Base-by-base conservation (phyloP, 2,329 filamentous ascomycete species). In the Neoarthrinium moseri region DNA sequence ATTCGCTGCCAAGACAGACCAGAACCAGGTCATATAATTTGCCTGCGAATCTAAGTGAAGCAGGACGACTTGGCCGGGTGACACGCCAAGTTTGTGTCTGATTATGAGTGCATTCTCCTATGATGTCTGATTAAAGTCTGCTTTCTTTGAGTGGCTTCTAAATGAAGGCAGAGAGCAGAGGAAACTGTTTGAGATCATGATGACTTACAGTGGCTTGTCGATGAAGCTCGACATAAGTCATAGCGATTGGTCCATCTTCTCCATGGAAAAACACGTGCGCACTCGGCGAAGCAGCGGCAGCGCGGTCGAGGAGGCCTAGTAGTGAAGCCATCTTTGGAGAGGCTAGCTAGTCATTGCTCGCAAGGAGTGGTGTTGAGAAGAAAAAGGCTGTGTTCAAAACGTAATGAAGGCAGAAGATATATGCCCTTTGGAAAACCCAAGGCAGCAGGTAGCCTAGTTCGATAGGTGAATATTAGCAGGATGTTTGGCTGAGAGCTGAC, bases 21-120 rank as follows among this genome's bases (percentile, higher is more conserved):
- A 51, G 22, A 51, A 50, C 34, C 39, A 50, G 12, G 42, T 13
- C 10, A 50, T 37, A 23, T 50, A 39, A n/a, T 48, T 33, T 10
- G n/a, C 8, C 8, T 51, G 50, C 3, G 33, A 27, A 10, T 43
- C 36, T 6, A 51, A 36, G 27, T 51, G 50, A 5, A 51, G 6
- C 4, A 51, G n/a, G 0, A 51, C 20, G 5, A 43, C 29, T 17
- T 40, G 30, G 5, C 12, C 15, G 3, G 1, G 10, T 3, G 32
- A n/a, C 8, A 2, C 8, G 11, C 18, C 20, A 4, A 43, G 18
- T 22, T 8, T 12, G 33, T 18, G 3, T 7, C 18, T 30, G 26
- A n/a, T 30, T 18, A 8, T 17, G n/a, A 7, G 26, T 29, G 26
- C 26, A 29, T 29, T 29, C 26, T 29, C 26, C 26, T 29, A 29